Evolutionary conservation across 2,329 filamentous ascomycete genomes (phyloP).

Genomic region (Calonectria crousiana): DNA sequence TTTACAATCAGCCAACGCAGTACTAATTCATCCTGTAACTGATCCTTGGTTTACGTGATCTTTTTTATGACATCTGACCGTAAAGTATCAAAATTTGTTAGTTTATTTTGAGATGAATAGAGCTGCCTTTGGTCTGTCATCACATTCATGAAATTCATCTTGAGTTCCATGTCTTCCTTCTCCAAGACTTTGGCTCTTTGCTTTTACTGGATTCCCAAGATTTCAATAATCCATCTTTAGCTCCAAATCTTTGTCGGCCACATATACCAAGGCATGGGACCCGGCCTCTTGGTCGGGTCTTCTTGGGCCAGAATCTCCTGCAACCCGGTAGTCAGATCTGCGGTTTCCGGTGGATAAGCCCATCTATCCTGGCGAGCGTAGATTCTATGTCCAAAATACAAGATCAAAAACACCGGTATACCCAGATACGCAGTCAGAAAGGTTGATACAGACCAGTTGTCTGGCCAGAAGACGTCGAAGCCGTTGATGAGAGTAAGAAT

Average conservation of each 20-base stretch:
- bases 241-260: background rate
- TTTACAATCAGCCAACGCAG: too few species aligned
- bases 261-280: background rate
- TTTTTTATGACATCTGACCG: too few species aligned
- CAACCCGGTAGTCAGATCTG: background rate
- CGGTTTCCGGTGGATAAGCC: background rate
- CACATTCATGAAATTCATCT: too few species aligned
- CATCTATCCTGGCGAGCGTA: background rate
- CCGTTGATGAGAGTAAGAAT: slow-evolving; percentile 4
- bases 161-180: background rate
- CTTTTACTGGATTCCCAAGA: background rate
- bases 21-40: too few species aligned
- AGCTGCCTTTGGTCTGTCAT: too few species aligned
- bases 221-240: background rate
- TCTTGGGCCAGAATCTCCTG: background rate
- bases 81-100: background rate
- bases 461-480: slow-evolving; percentile 10
- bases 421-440: slow-evolving; percentile 13
- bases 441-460: background rate
- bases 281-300: background rate
- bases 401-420: background rate
- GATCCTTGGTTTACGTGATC: too few species aligned
- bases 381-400: slow-evolving; percentile 6
- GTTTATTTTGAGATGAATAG: background rate
- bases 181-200: background rate